Evolutionary conservation across 345 rosid species (phyloP).

Genomic region (Eucalyptus urophylla): DNA sequence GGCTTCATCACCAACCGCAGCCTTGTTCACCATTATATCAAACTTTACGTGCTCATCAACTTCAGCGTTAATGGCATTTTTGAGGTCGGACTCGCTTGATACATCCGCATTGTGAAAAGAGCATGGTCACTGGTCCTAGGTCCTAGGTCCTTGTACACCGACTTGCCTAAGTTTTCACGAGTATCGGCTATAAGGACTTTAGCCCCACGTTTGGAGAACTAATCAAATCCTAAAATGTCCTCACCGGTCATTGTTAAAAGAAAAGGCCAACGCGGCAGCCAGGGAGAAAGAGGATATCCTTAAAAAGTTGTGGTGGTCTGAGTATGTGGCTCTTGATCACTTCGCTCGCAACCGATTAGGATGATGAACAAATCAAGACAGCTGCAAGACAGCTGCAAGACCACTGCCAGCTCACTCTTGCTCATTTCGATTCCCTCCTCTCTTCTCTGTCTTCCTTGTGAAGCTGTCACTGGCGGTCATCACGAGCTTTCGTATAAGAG

Average conservation of each 20-base stretch:
- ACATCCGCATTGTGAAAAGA: conserved; percentile 5
- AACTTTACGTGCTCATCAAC: neutral
- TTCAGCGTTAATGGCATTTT: neutral
- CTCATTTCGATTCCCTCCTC: neutral
- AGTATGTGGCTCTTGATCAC: neutral
- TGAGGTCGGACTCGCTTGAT: neutral
- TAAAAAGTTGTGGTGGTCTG: neutral
- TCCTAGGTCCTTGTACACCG: neutral
- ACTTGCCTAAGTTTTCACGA: neutral
- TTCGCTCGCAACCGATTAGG: too few relatives aligned
- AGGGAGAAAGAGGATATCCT: neutral
- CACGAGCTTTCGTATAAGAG: neutral
- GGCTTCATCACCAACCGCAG: neutral
- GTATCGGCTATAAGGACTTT: neutral
- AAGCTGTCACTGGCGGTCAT: neutral
- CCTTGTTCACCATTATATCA: neutral
- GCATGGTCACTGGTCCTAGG: neutral
- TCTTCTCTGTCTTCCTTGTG: neutral
- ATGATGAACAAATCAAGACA: too few relatives aligned
- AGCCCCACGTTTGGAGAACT: neutral
- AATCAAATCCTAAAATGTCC: neutral
- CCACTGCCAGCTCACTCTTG: neutral
- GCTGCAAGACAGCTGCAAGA: neutral
- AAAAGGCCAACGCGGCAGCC: neutral
- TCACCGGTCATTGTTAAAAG: neutral